Evolutionary conservation across 1,139 yeast species (phyloP).

Genomic region (Hansenula lynferdii): DNA sequence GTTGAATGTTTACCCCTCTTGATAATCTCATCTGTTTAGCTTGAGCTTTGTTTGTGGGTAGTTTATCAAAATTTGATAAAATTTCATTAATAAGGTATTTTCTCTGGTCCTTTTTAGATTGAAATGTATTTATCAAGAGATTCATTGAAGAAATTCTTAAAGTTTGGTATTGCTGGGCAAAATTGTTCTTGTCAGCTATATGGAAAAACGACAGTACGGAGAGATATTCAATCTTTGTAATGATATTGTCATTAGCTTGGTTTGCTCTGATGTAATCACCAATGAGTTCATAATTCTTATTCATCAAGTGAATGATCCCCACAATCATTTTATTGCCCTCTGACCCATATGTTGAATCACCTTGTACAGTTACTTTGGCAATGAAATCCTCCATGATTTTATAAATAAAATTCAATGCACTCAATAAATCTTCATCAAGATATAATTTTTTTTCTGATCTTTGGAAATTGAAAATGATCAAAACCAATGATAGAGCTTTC

Average conservation of each 20-base stretch:
- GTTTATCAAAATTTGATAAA: constrained; percentile 42
- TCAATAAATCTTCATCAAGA: constrained; percentile 39
- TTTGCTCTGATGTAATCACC: constrained; percentile 16
- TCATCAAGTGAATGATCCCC: constrained; percentile 12
- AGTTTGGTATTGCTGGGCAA: constrained; percentile 9
- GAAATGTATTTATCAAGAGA: constrained; percentile 41
- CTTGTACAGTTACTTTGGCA: constrained; percentile 17
- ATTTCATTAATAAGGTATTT: constrained; percentile 57
- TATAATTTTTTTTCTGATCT: constrained; percentile 38
- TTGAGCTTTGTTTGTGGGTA: constrained; percentile 38
- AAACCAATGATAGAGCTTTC: constrained; percentile 35
- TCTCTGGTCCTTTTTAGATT: constrained; percentile 44
- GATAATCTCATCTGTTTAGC: constrained; percentile 41
- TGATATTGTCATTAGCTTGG: constrained; percentile 38
- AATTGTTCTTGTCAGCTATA: constrained; percentile 8
- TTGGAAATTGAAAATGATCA: constrained; percentile 36
- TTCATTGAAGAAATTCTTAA: constrained; percentile 33
- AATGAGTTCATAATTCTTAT: constrained; percentile 15
- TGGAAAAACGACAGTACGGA: constrained; percentile 35
- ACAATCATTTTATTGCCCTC: constrained; percentile 5
- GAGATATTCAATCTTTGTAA: constrained; percentile 50
- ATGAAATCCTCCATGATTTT: constrained; percentile 33
- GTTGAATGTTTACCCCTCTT: constrained; percentile 44
- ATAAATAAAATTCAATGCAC: constrained; percentile 36
- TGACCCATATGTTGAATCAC: constrained; percentile 2